Evolutionary conservation across 345 rosid genomes (phyloP).

Genomic region (Ceriops decandra): DNA sequence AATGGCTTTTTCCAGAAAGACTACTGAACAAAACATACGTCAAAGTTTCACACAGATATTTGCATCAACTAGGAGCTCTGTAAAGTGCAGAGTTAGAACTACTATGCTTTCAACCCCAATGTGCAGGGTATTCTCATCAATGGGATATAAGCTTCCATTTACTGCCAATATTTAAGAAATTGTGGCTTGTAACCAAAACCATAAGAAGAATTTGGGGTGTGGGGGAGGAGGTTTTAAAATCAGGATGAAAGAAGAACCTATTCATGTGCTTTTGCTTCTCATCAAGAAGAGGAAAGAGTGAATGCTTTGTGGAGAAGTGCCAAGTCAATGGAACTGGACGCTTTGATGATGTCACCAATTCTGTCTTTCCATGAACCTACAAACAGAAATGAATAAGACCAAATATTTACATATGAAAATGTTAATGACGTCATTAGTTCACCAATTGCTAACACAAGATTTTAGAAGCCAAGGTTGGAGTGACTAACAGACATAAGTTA

Average conservation of each 20-base stretch:
- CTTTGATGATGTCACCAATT: slow-evolving; percentile 75
- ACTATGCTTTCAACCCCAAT: too few relatives aligned
- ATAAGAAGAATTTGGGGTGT: neutral
- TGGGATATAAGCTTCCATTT: neutral
- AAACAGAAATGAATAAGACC: slow-evolving; percentile 20
- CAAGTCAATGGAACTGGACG: slow-evolving; percentile 97
- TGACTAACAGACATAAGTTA: slow-evolving; percentile 4
- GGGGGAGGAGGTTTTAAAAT: neutral
- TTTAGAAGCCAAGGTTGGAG: slow-evolving; percentile 15
- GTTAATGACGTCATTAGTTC: slow-evolving; percentile 1
- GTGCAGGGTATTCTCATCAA: neutral
- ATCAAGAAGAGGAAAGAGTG: slow-evolving; percentile 74
- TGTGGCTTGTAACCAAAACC: too few relatives aligned
- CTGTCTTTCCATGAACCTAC: slow-evolving; percentile 90
- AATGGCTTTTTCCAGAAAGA: neutral
- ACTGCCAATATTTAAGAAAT: slow-evolving; percentile 2
- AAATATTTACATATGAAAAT: slow-evolving; percentile 16
- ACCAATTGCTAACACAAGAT: slow-evolving; percentile 10
- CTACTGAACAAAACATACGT: neutral
- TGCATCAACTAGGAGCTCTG: neutral
- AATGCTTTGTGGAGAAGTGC: slow-evolving; percentile 78
- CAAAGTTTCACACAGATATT: neutral
- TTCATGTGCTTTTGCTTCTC: slow-evolving; percentile 76
- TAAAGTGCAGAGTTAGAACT: neutral
- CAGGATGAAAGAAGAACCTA: slow-evolving; percentile 39